These are phyloP conservation scores for Paramecium octaurelia DNA, from an alignment of 73 alveolate genomes.

Conservation along the genomic window DNA sequence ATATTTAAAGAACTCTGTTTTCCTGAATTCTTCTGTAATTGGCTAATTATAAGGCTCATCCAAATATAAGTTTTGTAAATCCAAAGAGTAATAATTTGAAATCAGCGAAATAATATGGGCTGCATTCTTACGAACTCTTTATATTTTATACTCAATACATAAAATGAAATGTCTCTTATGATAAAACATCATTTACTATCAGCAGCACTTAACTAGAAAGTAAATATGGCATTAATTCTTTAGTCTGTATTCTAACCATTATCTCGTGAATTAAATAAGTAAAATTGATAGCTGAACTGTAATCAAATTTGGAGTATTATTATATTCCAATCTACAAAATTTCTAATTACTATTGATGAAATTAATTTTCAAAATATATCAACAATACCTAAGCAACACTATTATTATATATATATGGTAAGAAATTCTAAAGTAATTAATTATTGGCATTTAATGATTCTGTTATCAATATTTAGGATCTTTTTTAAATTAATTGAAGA, in stretches of 20 bases:
- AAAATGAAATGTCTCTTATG: not conserved
- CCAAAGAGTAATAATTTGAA: slow-evolving; percentile 1
- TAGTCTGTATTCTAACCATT: not conserved
- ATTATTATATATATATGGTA: not conserved
- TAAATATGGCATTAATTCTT: not conserved
- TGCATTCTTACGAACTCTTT: slow-evolving; percentile 22
- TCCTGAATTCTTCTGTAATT: not conserved
- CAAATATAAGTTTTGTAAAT: not conserved
- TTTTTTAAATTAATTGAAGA: not conserved
- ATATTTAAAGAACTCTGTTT: not conserved
- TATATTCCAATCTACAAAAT: not conserved
- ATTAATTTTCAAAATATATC: not conserved
- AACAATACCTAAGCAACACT: not conserved
- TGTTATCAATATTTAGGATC: not conserved
- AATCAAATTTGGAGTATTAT: not conserved
- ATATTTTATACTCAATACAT: not conserved
- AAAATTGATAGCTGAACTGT: not conserved
- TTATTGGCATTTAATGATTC: not conserved
- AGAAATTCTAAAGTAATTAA: not conserved
- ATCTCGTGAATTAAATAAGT: not conserved
- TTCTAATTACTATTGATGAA: not conserved
- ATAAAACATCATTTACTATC: not conserved
- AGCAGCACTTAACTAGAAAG: not conserved
- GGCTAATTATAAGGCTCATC: not conserved
- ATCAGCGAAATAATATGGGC: slow-evolving; percentile 33